Evolutionary conservation across 768 basidiomycete genomes (phyloP).

Genomic region (Phaffia australis): DNA sequence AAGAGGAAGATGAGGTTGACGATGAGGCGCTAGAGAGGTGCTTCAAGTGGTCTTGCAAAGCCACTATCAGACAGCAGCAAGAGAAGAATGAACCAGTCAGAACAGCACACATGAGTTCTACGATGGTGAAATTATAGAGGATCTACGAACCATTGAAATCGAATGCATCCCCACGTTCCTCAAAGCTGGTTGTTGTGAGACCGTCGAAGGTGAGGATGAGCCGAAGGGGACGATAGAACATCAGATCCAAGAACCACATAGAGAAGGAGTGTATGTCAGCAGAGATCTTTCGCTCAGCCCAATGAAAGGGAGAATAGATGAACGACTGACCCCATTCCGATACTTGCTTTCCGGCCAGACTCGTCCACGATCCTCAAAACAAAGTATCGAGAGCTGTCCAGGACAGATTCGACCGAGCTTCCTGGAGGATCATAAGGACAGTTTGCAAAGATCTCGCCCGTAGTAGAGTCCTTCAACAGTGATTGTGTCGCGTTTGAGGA

Average conservation of each 20-base stretch:
- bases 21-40: slow-evolving; percentile 41
- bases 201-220: slow-evolving; percentile 13
- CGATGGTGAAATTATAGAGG: slow-evolving; percentile 77
- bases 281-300: not conserved
- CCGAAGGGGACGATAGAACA: not conserved
- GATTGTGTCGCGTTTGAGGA: not conserved
- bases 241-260: not conserved
- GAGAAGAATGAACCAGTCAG: not conserved
- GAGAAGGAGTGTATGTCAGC: slow-evolving; percentile 3
- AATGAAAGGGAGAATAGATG: slow-evolving; percentile 82
- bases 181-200: slow-evolving; percentile 9
- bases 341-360: slow-evolving; percentile 70
- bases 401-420: slow-evolving; percentile 84
- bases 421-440: slow-evolving; percentile 59
- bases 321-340: slow-evolving; percentile 83
- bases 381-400: slow-evolving; percentile 92
- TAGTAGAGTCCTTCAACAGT: slow-evolving; percentile 20
- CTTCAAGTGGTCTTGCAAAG: slow-evolving; percentile 41
- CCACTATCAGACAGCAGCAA: slow-evolving; percentile 43
- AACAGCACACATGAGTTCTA: slow-evolving; percentile 45
- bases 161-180: slow-evolving; percentile 24
- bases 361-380: slow-evolving; percentile 80
- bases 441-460: slow-evolving; percentile 65
- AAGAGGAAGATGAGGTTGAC: slow-evolving; percentile 36
- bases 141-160: slow-evolving; percentile 40